These are phyloP conservation scores for Colletotrichum tamarilloi DNA, from an alignment of 2,329 filamentous ascomycete species.

Conservation along the genomic window DNA sequence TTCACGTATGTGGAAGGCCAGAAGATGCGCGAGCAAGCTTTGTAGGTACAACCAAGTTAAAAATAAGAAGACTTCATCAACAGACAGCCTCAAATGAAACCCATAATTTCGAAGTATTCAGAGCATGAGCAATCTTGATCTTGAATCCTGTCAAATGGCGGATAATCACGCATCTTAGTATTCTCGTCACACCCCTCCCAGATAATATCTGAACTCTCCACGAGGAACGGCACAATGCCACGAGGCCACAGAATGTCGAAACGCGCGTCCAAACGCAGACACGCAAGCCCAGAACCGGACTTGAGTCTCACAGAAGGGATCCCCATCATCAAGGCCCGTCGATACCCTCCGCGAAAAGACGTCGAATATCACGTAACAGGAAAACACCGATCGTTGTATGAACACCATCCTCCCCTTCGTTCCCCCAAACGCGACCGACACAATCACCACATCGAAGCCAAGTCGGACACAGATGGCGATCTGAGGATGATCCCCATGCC, in stretches of 20 bases:
- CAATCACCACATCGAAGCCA: not conserved
- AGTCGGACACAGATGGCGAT: slow-evolving; percentile 24
- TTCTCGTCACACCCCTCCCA: not conserved
- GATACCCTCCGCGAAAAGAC: not conserved
- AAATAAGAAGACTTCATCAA: not conserved
- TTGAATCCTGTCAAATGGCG: not conserved
- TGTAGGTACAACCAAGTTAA: not conserved
- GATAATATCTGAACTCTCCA: not conserved
- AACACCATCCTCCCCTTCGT: not conserved
- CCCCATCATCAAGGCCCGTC: not conserved
- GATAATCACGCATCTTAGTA: not conserved
- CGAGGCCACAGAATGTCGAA: slow-evolving; percentile 6
- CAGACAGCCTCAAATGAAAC: not conserved
- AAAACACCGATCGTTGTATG: not conserved
- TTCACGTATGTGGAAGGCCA: not conserved
- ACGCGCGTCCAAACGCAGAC: not conserved
- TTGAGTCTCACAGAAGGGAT: not conserved
- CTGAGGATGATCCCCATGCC: slow-evolving; percentile 19
- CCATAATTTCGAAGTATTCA: no score
- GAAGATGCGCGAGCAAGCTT: not conserved
- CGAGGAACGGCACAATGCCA: slow-evolving; percentile 2
- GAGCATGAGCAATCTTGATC: not conserved
- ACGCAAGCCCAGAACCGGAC: not conserved
- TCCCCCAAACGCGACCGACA: not conserved
- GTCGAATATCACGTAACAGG: not conserved